Base-by-base conservation (phyloP, 768 basidiomycete genomes). In the Leccinum disarticulatum region DNA sequence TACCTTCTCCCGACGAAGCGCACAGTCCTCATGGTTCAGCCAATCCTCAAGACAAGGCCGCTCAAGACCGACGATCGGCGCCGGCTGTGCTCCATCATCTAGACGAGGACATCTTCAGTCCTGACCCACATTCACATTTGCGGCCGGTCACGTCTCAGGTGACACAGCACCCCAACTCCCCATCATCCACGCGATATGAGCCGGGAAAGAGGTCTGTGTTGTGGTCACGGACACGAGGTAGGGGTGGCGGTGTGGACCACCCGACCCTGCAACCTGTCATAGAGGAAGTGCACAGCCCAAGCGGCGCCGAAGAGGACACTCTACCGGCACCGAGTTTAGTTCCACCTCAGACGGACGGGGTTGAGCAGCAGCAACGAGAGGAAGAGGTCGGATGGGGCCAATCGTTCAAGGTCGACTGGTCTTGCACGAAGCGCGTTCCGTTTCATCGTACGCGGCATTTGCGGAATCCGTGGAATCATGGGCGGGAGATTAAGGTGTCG, bases 381-480 rank as follows among this genome's bases (percentile, higher is more conserved):
- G 78, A 73, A 17, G 65, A 68, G 19, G 43, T 46, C 11, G 19
- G 43, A 3, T 91, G 91, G 92, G 92, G 91, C 14, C 83, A 87
- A 54, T 79, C 88, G 4, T 97, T 98, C 81, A 80, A 81, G 60
- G 76, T 97, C 27, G 81, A 94, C 64, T 97, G 95, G 95, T 63
- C 95, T 49, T 83, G 81, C 64, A 90, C 85, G 0, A 76, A 82
- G 13, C 79, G 81, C 3, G 71, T 98, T 3, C 86, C 92, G 0
- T 98, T 98, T 73, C 74, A 79, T 61, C 83, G 83, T 49, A 89
- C 89, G 35, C 82, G 87, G 28, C 89, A 93, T 69, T 73, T 97
- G 54, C 85, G 91, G 46, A 98, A 98, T 70, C 88, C 89, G 3
- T 98, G 95, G 94, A 98, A 98, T 66, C 85, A 92, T 64, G 91